Base-by-base conservation (phyloP, 2,329 filamentous ascomycete species). In the Arthrocladium fulminans region DNA sequence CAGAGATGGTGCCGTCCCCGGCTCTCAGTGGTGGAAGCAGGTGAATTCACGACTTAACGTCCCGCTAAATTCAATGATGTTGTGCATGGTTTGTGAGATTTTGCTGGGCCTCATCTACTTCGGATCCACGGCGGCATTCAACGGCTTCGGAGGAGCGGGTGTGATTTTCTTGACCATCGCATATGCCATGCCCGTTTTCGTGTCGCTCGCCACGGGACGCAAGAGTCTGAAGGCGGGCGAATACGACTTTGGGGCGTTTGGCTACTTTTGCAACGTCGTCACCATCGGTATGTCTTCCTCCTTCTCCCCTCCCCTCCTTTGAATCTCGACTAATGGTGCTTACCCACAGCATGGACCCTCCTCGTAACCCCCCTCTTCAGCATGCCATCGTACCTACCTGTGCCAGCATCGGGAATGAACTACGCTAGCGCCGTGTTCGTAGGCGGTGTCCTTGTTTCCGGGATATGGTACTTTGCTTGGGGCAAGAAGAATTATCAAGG, bases 1-100 rank as follows among this genome's bases (percentile, higher is more conserved):
- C 1, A 75, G 84, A 38, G 84, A 88, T 62, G 83, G 82, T 17
- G 84, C 83, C 8, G 85, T 88, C 47, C 84, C 84, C 0, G 82
- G 81, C 1, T 82, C 81, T 54, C 70, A 71, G 22, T 63, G 84
- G 9, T 88, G 82, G 82, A 74, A 74, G 44, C 71, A 71, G 39
- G 83, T 88, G 37, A 79, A 85, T 65, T 72, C 72, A 51, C 71
- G 68, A 2, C 74, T 86, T 44, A 80, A 83, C 49, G 80, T 89
- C 47, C 86, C 86, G 0, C 68, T 90, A 34, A 58, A 58, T 41
- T 53, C 54, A 3, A 57, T 58, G 6, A 56, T 64, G 10, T 63
- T 75, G 3, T 55, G 71, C 4, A 74, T 71, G 0, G 52, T 71
- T 1, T 62, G 72, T 2, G 66, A 74, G 45, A 68, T 74, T 64